A percentile compares a stretch with the other conserved stretches of the same genome.
Evolutionary conservation across 208 protist species (phyloP).

Genomic region (Trypanosoma caninum): DNA sequence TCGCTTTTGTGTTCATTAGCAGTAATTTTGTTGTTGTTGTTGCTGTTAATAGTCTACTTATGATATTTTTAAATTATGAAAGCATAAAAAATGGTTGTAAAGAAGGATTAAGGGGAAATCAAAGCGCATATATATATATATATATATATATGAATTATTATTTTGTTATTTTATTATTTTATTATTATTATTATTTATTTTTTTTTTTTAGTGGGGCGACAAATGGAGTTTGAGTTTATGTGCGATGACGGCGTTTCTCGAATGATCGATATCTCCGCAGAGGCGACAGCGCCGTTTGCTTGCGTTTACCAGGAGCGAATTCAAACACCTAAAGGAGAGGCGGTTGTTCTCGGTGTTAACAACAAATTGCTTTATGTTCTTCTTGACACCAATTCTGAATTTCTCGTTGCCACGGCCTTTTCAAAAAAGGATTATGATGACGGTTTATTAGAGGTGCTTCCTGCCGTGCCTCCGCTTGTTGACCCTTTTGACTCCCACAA

Average conservation of each 20-base stretch:
- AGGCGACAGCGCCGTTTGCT: constrained; percentile 15
- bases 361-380: constrained; percentile 21
- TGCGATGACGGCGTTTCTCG: constrained; percentile 24
- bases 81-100: too few relatives aligned
- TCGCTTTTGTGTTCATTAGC: too few relatives aligned
- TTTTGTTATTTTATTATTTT: constrained; percentile 7
- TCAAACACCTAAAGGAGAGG: constrained; percentile 16
- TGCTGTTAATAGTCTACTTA: too few relatives aligned
- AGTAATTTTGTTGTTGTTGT: too few relatives aligned
- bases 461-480: constrained; percentile 1
- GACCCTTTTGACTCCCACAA: constrained; percentile 22
- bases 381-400: constrained; percentile 13
- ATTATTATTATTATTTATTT: constrained; percentile 4
- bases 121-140: neutral
- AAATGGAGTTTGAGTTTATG: constrained; percentile 27
- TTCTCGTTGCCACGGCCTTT: constrained; percentile 18
- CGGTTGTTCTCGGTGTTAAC: constrained; percentile 11
- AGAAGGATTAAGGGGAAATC: neutral
- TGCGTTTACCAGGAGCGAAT: constrained; percentile 22
- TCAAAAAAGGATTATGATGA: constrained; percentile 19
- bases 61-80: too few relatives aligned
- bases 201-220: neutral
- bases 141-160: neutral
- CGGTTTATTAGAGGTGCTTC: constrained; percentile 5
- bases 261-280: constrained; percentile 12